Evolutionary conservation across 2,329 filamentous ascomycete genomes (phyloP), one percentile per base, ranked within the genome.

Genomic region (Colletotrichum siamense): DNA sequence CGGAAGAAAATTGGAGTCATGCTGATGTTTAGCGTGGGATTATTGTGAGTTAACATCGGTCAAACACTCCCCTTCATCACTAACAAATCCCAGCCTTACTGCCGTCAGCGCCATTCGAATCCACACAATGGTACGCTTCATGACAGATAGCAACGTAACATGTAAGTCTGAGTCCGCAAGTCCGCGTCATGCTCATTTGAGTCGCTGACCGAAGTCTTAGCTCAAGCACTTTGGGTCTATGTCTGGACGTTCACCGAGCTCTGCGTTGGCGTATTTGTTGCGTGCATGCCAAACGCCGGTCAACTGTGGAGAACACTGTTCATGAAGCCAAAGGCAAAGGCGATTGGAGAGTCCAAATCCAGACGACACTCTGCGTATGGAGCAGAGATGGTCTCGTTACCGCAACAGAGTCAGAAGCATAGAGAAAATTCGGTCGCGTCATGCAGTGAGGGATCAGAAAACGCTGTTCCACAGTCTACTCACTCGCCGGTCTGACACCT

Each of bases 1-100:
- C 77, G 69, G 52, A 79, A 75, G 39, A 80, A 80, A 44, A 28
- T 81, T 12, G 68, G 71, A 0, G 75, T 76, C 1, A 77, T 69
- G 32, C 16, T 69, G 15, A 69, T 69, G 66, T 69, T 69, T 6
- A 69, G 66, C 3, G 32, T 69, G 12, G 66, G 66, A 7, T 15
- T 69, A 5, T 44, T 69, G 66, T 61, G 18, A 61, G 66, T 61
- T 18, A 1, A 16, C 55, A 30, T 59, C 3, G 0, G 1, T 59
- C 15, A 16, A 30, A 9, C 16, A 16, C 4, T 0, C 1, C 6
- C 15, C 5, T 16, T 59, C 55, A 30, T 59, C 22, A 32, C n/a
- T 65, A n/a, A 65, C 24, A 15, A 18, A 8, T 6, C 0, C 1
- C 39, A 69, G 66, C 3, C 32, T 69, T 6, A 28, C 34, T 22